phyloP scores from a whole-genome alignment of 441 rosid species.

The Adansonia rubrostipa region DNA sequence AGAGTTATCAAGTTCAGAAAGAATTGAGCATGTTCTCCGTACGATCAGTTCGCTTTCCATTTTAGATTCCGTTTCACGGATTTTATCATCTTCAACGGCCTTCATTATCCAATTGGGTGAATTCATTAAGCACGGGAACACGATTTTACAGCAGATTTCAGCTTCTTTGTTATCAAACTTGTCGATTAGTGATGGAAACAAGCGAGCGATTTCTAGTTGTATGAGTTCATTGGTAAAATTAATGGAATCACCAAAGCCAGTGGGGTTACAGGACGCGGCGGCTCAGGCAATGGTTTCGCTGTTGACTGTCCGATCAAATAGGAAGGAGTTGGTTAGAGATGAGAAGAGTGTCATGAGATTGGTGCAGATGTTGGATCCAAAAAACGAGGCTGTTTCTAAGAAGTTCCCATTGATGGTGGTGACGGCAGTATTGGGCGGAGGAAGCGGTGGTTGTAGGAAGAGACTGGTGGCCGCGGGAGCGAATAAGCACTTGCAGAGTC shows the following conservation, averaged over 20 bases:
- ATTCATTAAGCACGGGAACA: slow-evolving; percentile 58
- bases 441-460: slow-evolving; percentile 53
- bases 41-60: slow-evolving; percentile 53
- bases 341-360: slow-evolving; percentile 71
- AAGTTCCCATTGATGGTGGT: slow-evolving; percentile 63
- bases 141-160: slow-evolving; percentile 57
- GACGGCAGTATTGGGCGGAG: slow-evolving; percentile 50
- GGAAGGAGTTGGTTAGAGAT: slow-evolving; percentile 68
- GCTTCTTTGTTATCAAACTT: slow-evolving; percentile 53
- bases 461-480: slow-evolving; percentile 63
- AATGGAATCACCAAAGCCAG: slow-evolving; percentile 79
- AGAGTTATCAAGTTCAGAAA: slow-evolving; percentile 48
- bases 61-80: slow-evolving; percentile 41
- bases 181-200: slow-evolving; percentile 67
- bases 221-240: slow-evolving; percentile 56
- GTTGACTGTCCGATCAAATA: slow-evolving; percentile 59
- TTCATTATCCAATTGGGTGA: slow-evolving; percentile 63
- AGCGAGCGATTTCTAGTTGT: slow-evolving; percentile 65
- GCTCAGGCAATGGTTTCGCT: slow-evolving; percentile 52
- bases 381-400: slow-evolving; percentile 54
- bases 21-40: slow-evolving; percentile 50
- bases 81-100: slow-evolving; percentile 61
- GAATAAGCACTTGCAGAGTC: slow-evolving; percentile 51
- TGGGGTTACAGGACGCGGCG: slow-evolving; percentile 70
- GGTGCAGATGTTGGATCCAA: slow-evolving; percentile 75